Base-by-base conservation (phyloP, 176 grass and related monocot species). In the Raddia guianensis region DNA sequence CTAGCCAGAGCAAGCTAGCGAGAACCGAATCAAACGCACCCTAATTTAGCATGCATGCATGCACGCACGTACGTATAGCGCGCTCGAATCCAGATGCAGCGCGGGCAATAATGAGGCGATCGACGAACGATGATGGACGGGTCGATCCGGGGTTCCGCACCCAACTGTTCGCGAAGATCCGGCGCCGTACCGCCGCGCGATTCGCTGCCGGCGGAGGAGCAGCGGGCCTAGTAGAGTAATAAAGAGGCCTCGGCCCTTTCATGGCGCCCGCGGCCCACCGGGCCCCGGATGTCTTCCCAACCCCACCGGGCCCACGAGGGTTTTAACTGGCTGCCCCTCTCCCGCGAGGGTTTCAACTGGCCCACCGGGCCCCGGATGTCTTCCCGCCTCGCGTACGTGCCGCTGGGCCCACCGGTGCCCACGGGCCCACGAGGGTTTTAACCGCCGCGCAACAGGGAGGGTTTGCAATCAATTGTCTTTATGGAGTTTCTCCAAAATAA, bases 191-290 rank as follows among this genome's bases (percentile, higher is more conserved):
- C 40, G 12, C 32, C 49, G 50, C 14, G 76, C 67, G 83, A 80
- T 73, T 43, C 76, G 49, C 40, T 86, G 84, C 76, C 76, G 49
- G 69, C 84, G 75, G 14, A 65, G 55, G 18, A 49, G 66, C 18
- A 8, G 53, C 46, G 52, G 52, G 5, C 64, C 27, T 0, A 27
- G 27, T 27, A 27, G 51, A 69, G 37, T 43, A 32, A 83, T 16
- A 15, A 58, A 68, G 52, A 51, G 62, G 67, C 70, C 12, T 73
- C 43, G 56, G 43, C 63, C 3, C 27, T 27, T 57, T 67, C 49
- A 63, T 54, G 5, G 0, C 62, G 15, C 12, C 6, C n/a, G 13
- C 21, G 60, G 59, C 75, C 60, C 60, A 62, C 56, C 74, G 20
- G 57, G 20, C 13, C 43, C 14, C 7, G 57, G 20, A 3, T 32